A percentile compares a stretch with the other conserved stretches of the same genome.
Conservation (phyloP, 164 flowering plant species). For the Platanus orientalis region DNA sequence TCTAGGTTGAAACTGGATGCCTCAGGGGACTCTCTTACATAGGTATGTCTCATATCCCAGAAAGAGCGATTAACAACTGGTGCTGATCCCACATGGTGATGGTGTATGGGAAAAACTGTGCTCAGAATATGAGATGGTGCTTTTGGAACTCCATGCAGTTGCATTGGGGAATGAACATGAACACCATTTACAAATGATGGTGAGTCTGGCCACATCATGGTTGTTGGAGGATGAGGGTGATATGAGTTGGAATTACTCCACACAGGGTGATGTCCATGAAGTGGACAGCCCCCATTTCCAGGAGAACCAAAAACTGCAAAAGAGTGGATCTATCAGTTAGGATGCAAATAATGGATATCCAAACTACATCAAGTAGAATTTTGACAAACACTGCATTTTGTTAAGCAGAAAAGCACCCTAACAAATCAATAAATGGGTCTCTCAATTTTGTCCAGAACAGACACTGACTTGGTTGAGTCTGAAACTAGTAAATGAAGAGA, state of each 20-base stretch:
- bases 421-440: not conserved
- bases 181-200: conserved; percentile 59
- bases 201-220: conserved; percentile 71
- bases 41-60: conserved; percentile 66
- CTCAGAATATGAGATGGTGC: conserved; percentile 49
- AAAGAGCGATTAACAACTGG: conserved; percentile 65
- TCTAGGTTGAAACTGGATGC: conserved; percentile 62
- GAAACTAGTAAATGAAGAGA: not conserved
- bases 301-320: conserved; percentile 48
- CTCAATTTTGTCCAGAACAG: not conserved
- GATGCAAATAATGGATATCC: not conserved
- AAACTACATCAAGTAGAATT: not conserved
- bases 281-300: conserved; percentile 54
- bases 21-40: conserved; percentile 62
- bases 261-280: conserved; percentile 47
- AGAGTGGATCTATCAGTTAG: conserved; percentile 8
- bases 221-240: conserved; percentile 42
- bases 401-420: not conserved
- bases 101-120: conserved; percentile 39
- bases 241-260: conserved; percentile 58
- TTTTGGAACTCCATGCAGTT: conserved; percentile 38
- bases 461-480: not conserved
- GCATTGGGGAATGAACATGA: conserved; percentile 35
- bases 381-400: not conserved
- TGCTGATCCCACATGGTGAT: conserved; percentile 75